Evolutionary conservation across 2,329 filamentous ascomycete genomes (phyloP), one percentile per base, ranked within the genome.

Genomic region (Colletotrichum sp.): DNA sequence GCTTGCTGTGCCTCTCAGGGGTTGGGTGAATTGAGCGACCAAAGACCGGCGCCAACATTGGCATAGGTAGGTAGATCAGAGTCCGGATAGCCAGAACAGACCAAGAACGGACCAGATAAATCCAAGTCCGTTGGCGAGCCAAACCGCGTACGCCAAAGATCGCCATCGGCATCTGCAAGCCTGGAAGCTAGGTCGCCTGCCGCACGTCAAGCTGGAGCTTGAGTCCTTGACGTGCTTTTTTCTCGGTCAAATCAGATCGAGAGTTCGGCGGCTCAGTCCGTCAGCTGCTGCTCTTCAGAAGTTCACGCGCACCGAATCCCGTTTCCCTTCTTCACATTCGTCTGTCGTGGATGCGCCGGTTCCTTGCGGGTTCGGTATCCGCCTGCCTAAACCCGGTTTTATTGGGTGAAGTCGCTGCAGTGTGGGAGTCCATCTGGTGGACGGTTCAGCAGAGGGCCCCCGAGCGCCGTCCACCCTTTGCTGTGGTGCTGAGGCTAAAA

Each of bases 371-470:
- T 52, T 52, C 44, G 44, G 44, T 52, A 25, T 52, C 44, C 44
- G 44, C 44, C 44, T 22, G 44, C 44, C n/a, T 59, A 27, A 27
- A 30, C 55, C 25, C 55, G 27, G 25, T 68, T 44, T 52, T 27
- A 68, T 68, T 68, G 65, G 65, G 30, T 25, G 44, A 52, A 22
- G 44, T 52, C 49, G 65, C 49, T 22, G 49, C 34, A 68, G 65
- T 52, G 44, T 52, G 44, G 44, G n/a, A 52, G n/a, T 29, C 36
- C 22, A 71, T 57, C 39, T 68, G 52, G 27, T 36, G 70, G 49
- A 73, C 64, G 74, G 74, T 71, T 62, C 72, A 71, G 25, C 72
- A 66, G 34, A 29, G 72, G 74, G 74, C 61, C 74, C 64, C 57
- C 69, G 64, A 52, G 27, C 64, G 44, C 44, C n/a, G 44, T 52